These are phyloP conservation scores for Moricandia arvensis DNA, from an alignment of 345 rosid species.

Conservation along the genomic window DNA sequence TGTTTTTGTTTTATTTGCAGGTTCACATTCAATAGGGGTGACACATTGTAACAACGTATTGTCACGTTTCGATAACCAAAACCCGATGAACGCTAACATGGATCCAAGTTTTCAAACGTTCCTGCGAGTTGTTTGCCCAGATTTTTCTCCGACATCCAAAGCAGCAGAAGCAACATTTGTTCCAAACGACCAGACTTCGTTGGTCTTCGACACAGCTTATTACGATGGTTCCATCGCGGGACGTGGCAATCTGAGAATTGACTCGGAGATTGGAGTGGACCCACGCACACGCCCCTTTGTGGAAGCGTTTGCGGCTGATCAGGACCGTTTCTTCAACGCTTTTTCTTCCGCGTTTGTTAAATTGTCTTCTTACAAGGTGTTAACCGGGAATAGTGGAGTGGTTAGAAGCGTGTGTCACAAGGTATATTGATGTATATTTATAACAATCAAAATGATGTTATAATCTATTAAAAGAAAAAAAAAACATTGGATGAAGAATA, in stretches of 20 bases:
- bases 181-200: conserved; percentile 41
- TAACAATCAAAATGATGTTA: not conserved
- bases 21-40: conserved; percentile 47
- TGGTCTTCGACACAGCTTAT: conserved; percentile 42
- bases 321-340: conserved; percentile 38
- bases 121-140: conserved; percentile 35
- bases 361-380: conserved; percentile 37
- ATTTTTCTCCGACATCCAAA: conserved; percentile 21
- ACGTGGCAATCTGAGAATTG: conserved; percentile 42
- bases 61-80: conserved; percentile 27
- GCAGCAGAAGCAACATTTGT: conserved; percentile 41
- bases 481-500: not conserved
- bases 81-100: conserved; percentile 26
- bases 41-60: conserved; percentile 44
- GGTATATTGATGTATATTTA: conserved; percentile 25
- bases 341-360: conserved; percentile 49
- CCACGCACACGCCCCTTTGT: conserved; percentile 40
- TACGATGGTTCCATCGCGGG: conserved; percentile 39
- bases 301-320: conserved; percentile 40
- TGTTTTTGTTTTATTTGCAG: conserved; percentile 17
- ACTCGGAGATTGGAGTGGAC: conserved; percentile 42
- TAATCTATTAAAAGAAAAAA: not conserved
- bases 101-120: conserved; percentile 42
- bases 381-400: conserved; percentile 39
- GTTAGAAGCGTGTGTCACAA: conserved; percentile 42